A percentile compares a stretch with the other conserved stretches of the same genome.
Evolutionary conservation across 306 rosid genomes (phyloP).

Genomic region (Macrotyloma uniflorum): DNA sequence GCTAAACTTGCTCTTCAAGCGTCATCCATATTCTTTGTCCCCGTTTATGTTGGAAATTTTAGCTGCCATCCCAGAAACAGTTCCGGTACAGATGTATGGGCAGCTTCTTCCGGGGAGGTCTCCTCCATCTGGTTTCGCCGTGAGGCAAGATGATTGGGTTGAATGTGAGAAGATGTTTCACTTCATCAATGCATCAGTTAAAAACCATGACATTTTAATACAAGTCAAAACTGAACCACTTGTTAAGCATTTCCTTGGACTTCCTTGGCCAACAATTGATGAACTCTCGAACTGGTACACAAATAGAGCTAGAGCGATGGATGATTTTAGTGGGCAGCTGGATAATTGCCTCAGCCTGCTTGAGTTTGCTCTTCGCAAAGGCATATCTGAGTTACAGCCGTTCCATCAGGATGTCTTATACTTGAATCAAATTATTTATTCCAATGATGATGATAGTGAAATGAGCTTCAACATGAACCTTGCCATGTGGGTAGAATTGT

Average conservation of each 20-base stretch:
- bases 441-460: slow-evolving; percentile 63
- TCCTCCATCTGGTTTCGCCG: slow-evolving; percentile 74
- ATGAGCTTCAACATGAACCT: slow-evolving; percentile 59
- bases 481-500: slow-evolving; percentile 70
- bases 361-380: slow-evolving; percentile 77
- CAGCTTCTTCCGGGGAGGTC: slow-evolving; percentile 96
- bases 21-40: slow-evolving; percentile 85
- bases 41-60: slow-evolving; percentile 75
- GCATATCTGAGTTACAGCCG: slow-evolving; percentile 71
- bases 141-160: slow-evolving; percentile 98
- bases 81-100: slow-evolving; percentile 81
- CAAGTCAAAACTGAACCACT: slow-evolving; percentile 86
- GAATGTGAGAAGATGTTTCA: slow-evolving; percentile 82
- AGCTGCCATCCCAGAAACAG: slow-evolving; percentile 91
- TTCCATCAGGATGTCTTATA: slow-evolving; percentile 73
- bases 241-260: slow-evolving; percentile 70
- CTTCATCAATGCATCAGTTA: slow-evolving; percentile 55
- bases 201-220: slow-evolving; percentile 53
- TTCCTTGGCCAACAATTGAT: slow-evolving; percentile 76
- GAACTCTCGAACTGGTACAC: slow-evolving; percentile 82
- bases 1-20: slow-evolving; percentile 83
- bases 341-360: slow-evolving; percentile 83
- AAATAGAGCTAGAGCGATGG: slow-evolving; percentile 83
- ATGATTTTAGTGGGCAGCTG: slow-evolving; percentile 83
- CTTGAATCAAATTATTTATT: slow-evolving; percentile 79